phyloP scores from a whole-genome alignment of 2,329 filamentous ascomycete genomes.

The Cryphonectria japonica region DNA sequence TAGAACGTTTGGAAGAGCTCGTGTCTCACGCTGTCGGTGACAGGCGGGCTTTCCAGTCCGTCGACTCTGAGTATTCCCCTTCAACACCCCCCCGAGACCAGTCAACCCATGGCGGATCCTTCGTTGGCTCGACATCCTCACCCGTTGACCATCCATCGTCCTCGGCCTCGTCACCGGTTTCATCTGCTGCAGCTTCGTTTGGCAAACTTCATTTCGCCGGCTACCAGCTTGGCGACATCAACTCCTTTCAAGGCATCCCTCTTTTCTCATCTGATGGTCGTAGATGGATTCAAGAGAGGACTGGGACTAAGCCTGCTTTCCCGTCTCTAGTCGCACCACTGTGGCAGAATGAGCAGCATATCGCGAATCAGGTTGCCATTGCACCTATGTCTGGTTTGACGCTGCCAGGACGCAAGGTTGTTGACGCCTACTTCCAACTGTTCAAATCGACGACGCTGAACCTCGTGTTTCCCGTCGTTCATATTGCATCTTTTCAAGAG shows the following conservation, averaged over 20 bases:
- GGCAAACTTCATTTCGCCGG: constrained; percentile 50
- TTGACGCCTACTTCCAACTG: constrained; percentile 43
- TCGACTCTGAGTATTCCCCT: not conserved
- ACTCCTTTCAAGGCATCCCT: constrained; percentile 52
- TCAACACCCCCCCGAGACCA: not conserved
- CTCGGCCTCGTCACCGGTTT: constrained; percentile 17
- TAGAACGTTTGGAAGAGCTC: constrained; percentile 9
- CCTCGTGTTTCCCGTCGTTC: constrained; percentile 52
- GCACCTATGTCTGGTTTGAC: constrained; percentile 25
- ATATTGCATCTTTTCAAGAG: constrained; percentile 49
- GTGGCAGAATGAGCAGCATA: constrained; percentile 14
- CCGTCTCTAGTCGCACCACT: constrained; percentile 27
- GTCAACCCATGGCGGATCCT: not conserved
- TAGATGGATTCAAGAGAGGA: constrained; percentile 51
- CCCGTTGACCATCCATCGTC: not conserved
- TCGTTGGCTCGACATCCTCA: not conserved
- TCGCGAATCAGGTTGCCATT: constrained; percentile 28
- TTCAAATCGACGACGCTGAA: not conserved
- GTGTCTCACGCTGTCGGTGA: constrained; percentile 16
- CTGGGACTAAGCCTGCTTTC: constrained; percentile 44
- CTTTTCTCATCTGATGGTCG: constrained; percentile 52
- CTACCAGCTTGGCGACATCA: constrained; percentile 50
- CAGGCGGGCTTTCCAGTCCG: constrained; percentile 8
- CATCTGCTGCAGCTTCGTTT: constrained; percentile 33
- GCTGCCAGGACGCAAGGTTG: constrained; percentile 41